Evolutionary conservation across 345 rosid species (phyloP).

Genomic region (Toxicodendron radicans): DNA sequence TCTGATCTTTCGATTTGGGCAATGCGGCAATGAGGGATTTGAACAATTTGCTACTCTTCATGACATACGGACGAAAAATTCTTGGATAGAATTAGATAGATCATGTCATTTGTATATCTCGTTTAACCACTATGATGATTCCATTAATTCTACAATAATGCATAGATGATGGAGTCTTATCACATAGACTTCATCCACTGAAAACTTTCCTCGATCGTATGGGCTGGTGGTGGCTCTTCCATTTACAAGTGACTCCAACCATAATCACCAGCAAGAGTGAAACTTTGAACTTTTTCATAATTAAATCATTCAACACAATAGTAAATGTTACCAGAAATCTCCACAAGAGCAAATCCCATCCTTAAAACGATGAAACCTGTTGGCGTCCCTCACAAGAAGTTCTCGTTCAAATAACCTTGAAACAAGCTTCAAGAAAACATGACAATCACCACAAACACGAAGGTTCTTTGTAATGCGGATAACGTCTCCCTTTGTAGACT

Average conservation of each 20-base stretch:
- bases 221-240: slow-evolving; percentile 2
- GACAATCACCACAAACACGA: slow-evolving; percentile 83
- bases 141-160: no score
- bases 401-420: slow-evolving; percentile 52
- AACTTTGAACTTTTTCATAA: background rate
- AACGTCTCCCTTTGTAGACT: slow-evolving; percentile 39
- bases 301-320: background rate
- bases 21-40: background rate
- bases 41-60: background rate
- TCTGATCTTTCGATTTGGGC: background rate
- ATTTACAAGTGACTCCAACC: background rate
- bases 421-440: slow-evolving; percentile 73
- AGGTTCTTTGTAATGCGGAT: slow-evolving; percentile 76
- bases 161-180: no score
- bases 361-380: slow-evolving; percentile 82
- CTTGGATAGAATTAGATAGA: no score
- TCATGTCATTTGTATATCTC: no score
- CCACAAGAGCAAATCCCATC: slow-evolving; percentile 83
- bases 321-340: slow-evolving; percentile 61
- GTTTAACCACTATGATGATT: no score
- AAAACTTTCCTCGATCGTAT: no score
- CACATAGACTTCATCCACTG: no score
- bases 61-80: background rate
- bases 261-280: background rate
- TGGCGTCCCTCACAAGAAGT: slow-evolving; percentile 79